Conservation (phyloP, 441 rosid species). For the Croton laevigatus region DNA sequence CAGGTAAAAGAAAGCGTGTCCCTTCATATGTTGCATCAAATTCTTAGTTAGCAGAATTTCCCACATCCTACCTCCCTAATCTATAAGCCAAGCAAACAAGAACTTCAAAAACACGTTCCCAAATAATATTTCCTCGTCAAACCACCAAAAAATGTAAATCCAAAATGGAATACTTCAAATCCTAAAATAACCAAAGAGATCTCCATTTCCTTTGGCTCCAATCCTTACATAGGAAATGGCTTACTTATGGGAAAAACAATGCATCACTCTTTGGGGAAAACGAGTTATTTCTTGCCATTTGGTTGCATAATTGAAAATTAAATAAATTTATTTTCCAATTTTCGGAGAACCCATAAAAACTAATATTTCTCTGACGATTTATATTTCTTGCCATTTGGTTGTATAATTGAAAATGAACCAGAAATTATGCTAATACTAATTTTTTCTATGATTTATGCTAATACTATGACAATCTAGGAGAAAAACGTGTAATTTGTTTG, state of each 20-base stretch:
- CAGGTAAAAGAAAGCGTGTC: neutral
- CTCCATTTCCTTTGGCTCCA: neutral
- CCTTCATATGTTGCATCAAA: neutral
- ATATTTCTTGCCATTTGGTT: too few relatives aligned
- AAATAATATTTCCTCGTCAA: neutral
- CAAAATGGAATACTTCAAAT: neutral
- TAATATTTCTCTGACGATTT: neutral
- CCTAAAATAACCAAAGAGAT: neutral
- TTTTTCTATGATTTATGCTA: too few relatives aligned
- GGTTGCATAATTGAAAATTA: neutral
- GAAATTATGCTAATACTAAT: too few relatives aligned
- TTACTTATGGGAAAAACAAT: neutral
- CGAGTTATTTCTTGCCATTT: neutral
- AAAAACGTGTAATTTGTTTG: too few relatives aligned
- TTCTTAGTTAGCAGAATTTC: neutral
- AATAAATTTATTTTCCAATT: neutral
- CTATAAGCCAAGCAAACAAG: neutral
- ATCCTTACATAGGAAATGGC: neutral
- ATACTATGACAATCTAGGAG: too few relatives aligned
- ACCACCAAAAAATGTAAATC: neutral
- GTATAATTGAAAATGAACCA: too few relatives aligned
- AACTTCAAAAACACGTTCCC: neutral
- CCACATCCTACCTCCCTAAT: neutral
- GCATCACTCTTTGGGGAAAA: neutral
- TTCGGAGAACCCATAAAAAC: neutral